Conservation (phyloP, 257 asterid genomes). For the Ilex asprella region DNA sequence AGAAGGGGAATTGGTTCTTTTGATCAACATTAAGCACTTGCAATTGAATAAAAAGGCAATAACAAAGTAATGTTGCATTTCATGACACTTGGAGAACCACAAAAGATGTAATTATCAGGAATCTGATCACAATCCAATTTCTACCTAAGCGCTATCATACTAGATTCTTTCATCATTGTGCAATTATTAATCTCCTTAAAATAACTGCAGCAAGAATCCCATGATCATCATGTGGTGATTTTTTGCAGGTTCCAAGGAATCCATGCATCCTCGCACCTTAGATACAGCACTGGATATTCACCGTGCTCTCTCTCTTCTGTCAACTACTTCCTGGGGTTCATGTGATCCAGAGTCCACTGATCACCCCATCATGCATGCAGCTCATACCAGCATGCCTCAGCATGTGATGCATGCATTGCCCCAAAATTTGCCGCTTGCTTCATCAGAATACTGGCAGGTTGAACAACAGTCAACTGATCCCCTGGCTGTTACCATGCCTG, state of each 20-base stretch:
- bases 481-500: constrained; percentile 20
- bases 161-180: not conserved
- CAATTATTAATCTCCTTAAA: not conserved
- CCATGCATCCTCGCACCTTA: constrained; percentile 22
- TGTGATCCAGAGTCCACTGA: constrained; percentile 31
- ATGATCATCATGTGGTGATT: not conserved
- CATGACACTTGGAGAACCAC: no score
- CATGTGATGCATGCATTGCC: constrained; percentile 31
- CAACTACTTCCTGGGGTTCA: constrained; percentile 65
- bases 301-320: constrained; percentile 99
- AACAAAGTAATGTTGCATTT: no score
- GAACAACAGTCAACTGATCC: constrained; percentile 31
- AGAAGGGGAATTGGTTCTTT: no score
- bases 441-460: constrained; percentile 51
- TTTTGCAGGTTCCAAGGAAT: constrained; percentile 54
- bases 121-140: not conserved
- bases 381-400: constrained; percentile 25
- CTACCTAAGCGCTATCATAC: not conserved
- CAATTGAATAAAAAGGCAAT: no score
- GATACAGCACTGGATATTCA: constrained; percentile 56
- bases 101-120: no score
- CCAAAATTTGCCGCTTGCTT: constrained; percentile 44
- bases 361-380: constrained; percentile 22
- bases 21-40: no score
- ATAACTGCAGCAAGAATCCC: not conserved